Percentiles rank a stretch among this genome's conserved stretches.
Conservation (phyloP, 2,329 filamentous ascomycete species). For the Sphaerostilbella broomeana region DNA sequence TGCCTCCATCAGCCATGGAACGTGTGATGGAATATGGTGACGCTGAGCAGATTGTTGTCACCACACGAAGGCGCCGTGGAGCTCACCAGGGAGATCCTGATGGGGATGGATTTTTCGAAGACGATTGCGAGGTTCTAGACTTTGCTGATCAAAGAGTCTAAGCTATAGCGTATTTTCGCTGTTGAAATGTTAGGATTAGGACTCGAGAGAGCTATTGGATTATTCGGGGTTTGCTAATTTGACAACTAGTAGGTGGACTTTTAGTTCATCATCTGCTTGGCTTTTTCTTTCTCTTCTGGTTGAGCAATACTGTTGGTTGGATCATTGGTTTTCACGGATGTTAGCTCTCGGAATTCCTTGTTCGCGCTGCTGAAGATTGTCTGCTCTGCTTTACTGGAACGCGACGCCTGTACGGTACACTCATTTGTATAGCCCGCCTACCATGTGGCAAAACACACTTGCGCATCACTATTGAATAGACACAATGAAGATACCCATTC, state of each 20-base stretch:
- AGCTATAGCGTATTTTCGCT: constrained; percentile 17
- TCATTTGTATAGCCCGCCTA: constrained; percentile 8
- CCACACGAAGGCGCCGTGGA: constrained; percentile 62
- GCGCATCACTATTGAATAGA: constrained; percentile 27
- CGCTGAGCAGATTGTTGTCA: constrained; percentile 74
- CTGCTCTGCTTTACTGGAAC: constrained; percentile 25
- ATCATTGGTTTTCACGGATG: constrained; percentile 11
- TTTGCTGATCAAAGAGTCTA: constrained; percentile 68
- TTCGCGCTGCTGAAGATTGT: constrained; percentile 17
- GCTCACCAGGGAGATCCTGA: constrained; percentile 44
- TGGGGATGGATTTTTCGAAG: constrained; percentile 80
- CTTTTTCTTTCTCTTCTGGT: constrained; percentile 2
- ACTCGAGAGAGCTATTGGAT: constrained; percentile 5
- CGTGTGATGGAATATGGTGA: constrained; percentile 54
- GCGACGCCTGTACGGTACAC: constrained; percentile 20
- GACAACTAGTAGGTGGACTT: constrained; percentile 9
- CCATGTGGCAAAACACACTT: constrained; percentile 21
- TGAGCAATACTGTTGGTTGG: constrained; percentile 12
- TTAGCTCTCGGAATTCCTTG: constrained; percentile 11
- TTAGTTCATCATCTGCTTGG: constrained; percentile 11
- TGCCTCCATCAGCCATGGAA: constrained; percentile 60
- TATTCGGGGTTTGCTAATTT: constrained; percentile 17
- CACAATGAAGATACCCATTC: constrained; percentile 30
- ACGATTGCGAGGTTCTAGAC: constrained; percentile 86
- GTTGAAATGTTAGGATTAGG: not conserved